Percentiles rank a stretch among this genome's conserved stretches.
Conservation (phyloP, 2,329 filamentous ascomycete genomes). For the Xylaria sp. region DNA sequence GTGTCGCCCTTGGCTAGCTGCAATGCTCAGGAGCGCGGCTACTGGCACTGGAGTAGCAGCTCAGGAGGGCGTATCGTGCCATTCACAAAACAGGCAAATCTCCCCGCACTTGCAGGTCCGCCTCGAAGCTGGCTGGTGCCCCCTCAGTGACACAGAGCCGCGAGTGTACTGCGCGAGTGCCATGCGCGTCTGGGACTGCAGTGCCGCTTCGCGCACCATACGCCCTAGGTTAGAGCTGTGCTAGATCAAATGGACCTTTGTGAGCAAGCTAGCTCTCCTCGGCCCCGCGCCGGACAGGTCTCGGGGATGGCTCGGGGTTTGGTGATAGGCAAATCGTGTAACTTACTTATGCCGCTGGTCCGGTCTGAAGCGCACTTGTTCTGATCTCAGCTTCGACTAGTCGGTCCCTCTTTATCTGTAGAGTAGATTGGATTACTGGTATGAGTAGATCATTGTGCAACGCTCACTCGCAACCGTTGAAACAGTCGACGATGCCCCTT, state of each 20-base stretch:
- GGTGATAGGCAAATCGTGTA: background rate
- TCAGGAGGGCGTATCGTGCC: slow-evolving; percentile 21
- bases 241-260: slow-evolving; percentile 16
- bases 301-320: slow-evolving; percentile 42
- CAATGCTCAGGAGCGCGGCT: slow-evolving; percentile 23
- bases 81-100: slow-evolving; percentile 17
- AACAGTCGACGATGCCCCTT: background rate
- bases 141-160: slow-evolving; percentile 23
- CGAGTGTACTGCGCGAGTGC: slow-evolving; percentile 26
- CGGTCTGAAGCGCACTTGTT: slow-evolving; percentile 21
- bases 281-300: slow-evolving; percentile 36
- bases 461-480: background rate
- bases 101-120: slow-evolving; percentile 29
- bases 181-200: slow-evolving; percentile 16
- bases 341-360: slow-evolving; percentile 17
- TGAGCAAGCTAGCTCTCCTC: slow-evolving; percentile 19
- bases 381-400: slow-evolving; percentile 10
- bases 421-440: background rate
- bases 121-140: background rate
- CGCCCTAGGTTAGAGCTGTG: slow-evolving; percentile 8
- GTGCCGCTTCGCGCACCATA: slow-evolving; percentile 27
- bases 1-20: slow-evolving; percentile 3
- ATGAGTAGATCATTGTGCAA: background rate
- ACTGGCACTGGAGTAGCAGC: slow-evolving; percentile 17
- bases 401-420: background rate